Evolutionary conservation across 192 early-diverging fungal species (phyloP), one percentile per base, ranked within the genome.

Genomic region (Coemansia asiatica): DNA sequence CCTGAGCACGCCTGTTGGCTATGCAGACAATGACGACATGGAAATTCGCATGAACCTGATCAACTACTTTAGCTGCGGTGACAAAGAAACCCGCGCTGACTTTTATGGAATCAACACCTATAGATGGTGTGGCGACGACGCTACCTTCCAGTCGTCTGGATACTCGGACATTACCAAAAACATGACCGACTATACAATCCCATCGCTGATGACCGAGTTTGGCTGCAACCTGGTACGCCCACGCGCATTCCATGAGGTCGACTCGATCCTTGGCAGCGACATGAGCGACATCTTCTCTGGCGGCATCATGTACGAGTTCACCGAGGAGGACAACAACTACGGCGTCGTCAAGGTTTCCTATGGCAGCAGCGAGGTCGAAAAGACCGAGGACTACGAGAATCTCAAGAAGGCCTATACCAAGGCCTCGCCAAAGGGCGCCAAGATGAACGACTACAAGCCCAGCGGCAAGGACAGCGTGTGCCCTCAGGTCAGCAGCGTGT

Each of bases 81-180:
- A 85, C 28, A 73, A 83, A 49, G 72, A 75, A 19, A 65, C 83
- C 66, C 82, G 85, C 40, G 88, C 84, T 33, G 90, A 92, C 51
- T 90, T 92, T 56, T 92, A 84, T 57, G 90, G 88, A 25, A 75
- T 90, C 55, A 92, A 92, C 69, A 76, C 87, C 47, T 90, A 92
- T 70, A 81, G 86, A 49, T 92, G 89, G 89, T 92, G 90, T 64
- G 89, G 89, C 22, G 74, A 67, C 33, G 57, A 82, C 10, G 48
- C 66, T 4, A 79, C 71, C 22, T 92, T 87, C 71, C 53, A 87
- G 67, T 84, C 84, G 2, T 89, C 88, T 1, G 90, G 90, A 8
- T 92, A 87, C 67, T 79, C 78, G 6, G 86, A 88, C 29, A 85
- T 88, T 35, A 88, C 87, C 10, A 77, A 79, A 47, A 87, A 90